phyloP scores from a whole-genome alignment of 2,329 filamentous ascomycete genomes.

The Aspergillus eucalypticola region DNA sequence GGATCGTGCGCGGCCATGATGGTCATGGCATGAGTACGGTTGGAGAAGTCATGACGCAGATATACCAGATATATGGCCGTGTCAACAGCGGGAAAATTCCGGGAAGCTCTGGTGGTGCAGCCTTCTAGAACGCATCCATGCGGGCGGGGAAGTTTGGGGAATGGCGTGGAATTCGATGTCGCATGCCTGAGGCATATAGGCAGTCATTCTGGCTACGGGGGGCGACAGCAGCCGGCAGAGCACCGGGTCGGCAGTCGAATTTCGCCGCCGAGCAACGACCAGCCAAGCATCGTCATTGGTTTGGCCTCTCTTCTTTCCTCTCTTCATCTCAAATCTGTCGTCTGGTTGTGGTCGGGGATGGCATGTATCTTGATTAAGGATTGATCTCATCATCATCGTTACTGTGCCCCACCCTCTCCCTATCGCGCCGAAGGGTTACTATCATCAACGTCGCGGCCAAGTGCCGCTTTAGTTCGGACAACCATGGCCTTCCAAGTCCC shows the following conservation, averaged over 20 bases:
- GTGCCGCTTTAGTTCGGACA: constrained; percentile 38
- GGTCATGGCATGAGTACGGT: background rate
- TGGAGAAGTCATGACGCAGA: background rate
- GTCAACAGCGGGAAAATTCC: background rate
- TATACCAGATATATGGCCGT: background rate
- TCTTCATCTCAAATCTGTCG: constrained; percentile 17
- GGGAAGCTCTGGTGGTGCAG: background rate
- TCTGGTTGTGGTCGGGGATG: constrained; percentile 28
- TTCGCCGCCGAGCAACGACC: constrained; percentile 34
- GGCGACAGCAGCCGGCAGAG: constrained; percentile 23
- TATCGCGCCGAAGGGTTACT: constrained; percentile 17
- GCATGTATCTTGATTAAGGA: constrained; percentile 19
- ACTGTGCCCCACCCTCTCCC: background rate
- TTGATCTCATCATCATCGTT: constrained; percentile 14
- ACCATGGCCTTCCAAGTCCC: constrained; percentile 56
- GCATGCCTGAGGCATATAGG: constrained; percentile 7
- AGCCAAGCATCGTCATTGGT: constrained; percentile 9
- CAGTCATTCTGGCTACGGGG: constrained; percentile 17
- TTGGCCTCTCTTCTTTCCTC: constrained; percentile 4
- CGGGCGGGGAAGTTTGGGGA: background rate
- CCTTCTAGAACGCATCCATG: background rate
- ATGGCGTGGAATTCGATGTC: background rate
- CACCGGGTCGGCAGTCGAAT: constrained; percentile 25
- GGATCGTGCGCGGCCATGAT: background rate
- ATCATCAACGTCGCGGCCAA: constrained; percentile 33